Conservation (phyloP, 2,329 filamentous ascomycete genomes). For the Talaromyces sp. region DNA sequence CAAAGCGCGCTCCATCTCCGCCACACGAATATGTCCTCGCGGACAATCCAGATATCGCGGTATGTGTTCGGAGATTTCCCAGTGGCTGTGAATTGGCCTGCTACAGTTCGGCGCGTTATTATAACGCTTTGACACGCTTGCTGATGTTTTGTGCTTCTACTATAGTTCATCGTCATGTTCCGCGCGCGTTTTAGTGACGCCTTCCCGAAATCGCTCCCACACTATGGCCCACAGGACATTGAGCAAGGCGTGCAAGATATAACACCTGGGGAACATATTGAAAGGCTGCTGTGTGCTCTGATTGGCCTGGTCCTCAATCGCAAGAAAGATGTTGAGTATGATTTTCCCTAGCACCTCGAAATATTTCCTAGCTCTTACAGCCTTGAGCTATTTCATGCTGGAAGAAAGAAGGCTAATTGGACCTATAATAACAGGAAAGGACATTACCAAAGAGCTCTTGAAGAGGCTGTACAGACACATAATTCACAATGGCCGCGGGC, state of each 20-base stretch:
- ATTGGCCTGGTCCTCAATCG: slow-evolving; percentile 86
- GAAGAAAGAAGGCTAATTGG: slow-evolving; percentile 29
- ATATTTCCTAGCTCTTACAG: not conserved
- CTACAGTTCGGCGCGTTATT: slow-evolving; percentile 23
- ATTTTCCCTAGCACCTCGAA: slow-evolving; percentile 27
- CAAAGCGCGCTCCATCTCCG: slow-evolving; percentile 81
- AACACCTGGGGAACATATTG: slow-evolving; percentile 76
- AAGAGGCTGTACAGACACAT: slow-evolving; percentile 84
- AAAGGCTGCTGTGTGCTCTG: slow-evolving; percentile 84
- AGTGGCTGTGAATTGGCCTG: slow-evolving; percentile 35
- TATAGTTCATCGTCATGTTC: slow-evolving; percentile 96
- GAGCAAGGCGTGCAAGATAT: slow-evolving; percentile 78
- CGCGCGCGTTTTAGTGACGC: slow-evolving; percentile 86
- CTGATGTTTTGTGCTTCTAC: slow-evolving; percentile 29
- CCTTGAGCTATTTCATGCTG: not conserved
- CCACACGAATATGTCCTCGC: slow-evolving; percentile 85
- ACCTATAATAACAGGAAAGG: slow-evolving; percentile 61
- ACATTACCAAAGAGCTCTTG: slow-evolving; percentile 87
- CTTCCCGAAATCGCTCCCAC: slow-evolving; percentile 80
- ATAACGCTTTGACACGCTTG: slow-evolving; percentile 13
- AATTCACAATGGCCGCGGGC: slow-evolving; percentile 80
- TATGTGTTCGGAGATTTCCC: slow-evolving; percentile 53
- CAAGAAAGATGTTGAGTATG: slow-evolving; percentile 98
- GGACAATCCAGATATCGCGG: slow-evolving; percentile 88
- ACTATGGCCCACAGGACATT: slow-evolving; percentile 93